Base-by-base conservation (phyloP, 257 asterid genomes). In the Nicotiana tomentosiformis region DNA sequence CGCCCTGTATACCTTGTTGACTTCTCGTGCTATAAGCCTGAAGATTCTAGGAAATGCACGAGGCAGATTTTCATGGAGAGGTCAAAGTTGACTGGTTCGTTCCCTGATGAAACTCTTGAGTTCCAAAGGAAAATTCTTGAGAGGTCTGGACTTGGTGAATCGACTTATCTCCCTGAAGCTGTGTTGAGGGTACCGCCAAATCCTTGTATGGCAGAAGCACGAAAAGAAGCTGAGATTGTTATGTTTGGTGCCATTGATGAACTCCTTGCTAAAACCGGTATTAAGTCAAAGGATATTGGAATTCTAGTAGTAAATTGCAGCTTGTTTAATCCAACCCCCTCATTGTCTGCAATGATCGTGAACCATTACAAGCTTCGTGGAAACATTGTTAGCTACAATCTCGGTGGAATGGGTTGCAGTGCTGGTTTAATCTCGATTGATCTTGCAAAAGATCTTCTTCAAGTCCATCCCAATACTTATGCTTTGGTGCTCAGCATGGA, bases 401-500 rank as follows among this genome's bases (percentile, higher is more conserved):
- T 87, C 0, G 88, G 88, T 5, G 90, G 90, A 43, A 87, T 87
- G 90, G 90, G 90, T n/a, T 87, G 90, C 66, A 87, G 90, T 51
- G 88, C 90, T 30, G 90, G 88, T 11, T 69, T 87, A 7, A 87
- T 87, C 29, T 87, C 90, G 10, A 78, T 87, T 4, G 89, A 87
- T 76, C 85, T 87, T 51, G 89, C 89, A 18, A 84, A 84, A 82
- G 87, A 87, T 82, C 88, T 87, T 77, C 80, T 87, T 32, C 89
- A 87, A 76, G 86, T 82, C 12, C 88, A 84, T 55, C 89, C 87
- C 39, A 84, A 74, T 23, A 82, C 86, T 5, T 82, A 82, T 80
- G 89, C 89, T 66, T 74, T 87, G 35, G 86, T 87, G 26, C 55
- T 87, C 67, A 87, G 89, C 88, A 84, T 82, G 86, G 88, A 87